A percentile compares a stretch with the other conserved stretches of the same genome.
Evolutionary conservation across 108 stramenopile genomes (phyloP).

Genomic region (Schizochytrium sp.): DNA sequence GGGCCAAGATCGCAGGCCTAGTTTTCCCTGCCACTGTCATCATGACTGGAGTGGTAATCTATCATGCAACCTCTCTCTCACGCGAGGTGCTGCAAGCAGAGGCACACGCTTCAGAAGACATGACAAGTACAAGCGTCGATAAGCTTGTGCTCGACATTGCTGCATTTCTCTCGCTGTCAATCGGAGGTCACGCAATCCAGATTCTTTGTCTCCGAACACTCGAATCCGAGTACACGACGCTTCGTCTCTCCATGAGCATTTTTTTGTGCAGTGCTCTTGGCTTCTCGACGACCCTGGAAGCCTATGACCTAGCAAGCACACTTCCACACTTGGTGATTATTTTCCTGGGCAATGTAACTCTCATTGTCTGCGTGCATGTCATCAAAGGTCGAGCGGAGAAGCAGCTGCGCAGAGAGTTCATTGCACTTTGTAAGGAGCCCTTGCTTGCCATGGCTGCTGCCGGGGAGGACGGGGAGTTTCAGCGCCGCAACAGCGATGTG

Average conservation of each 20-base stretch:
- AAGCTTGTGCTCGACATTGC: not conserved
- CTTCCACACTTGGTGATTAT: no score
- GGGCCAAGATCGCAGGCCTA: not conserved
- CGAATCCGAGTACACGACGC: not conserved
- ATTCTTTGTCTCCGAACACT: not conserved
- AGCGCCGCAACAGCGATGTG: not conserved
- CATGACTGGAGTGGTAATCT: not conserved
- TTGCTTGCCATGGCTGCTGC: no score
- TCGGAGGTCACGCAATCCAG: not conserved
- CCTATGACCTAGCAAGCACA: no score
- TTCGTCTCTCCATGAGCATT: not conserved
- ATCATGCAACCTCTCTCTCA: not conserved
- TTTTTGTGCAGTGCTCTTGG: no score
- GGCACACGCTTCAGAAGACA: not conserved
- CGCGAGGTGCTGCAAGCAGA: not conserved
- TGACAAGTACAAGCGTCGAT: no score
- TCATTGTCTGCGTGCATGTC: no score
- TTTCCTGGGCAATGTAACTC: no score
- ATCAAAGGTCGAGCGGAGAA: no score
- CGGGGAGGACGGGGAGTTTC: not conserved
- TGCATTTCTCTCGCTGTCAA: not conserved
- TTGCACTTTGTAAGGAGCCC: no score
- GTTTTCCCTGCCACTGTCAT: not conserved
- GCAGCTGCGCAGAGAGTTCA: no score
- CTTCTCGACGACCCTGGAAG: no score